Base-by-base conservation (phyloP, 2,329 filamentous ascomycete species). In the Fusarium subtropicale region DNA sequence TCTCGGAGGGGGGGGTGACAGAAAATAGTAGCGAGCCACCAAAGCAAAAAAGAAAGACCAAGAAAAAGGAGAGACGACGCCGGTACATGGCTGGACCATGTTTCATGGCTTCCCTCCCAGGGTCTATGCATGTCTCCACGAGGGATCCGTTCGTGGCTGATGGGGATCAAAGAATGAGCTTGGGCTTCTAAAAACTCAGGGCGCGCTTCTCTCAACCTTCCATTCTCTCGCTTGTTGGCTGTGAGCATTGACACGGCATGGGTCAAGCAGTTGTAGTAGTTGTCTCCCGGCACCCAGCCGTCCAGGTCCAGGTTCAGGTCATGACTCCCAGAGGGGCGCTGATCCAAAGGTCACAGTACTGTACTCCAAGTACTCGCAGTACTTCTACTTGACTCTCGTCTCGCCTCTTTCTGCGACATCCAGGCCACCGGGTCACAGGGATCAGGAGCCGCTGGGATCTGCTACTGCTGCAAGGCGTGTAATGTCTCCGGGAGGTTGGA, bases 61-160 rank as follows among this genome's bases (percentile, higher is more conserved):
- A 36, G 30, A 46, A 65, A 68, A 64, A 67, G 63, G 66, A 61
- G 58, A 63, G 61, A 48, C 41, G 44, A 63, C 48, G 50, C 44
- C 50, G 46, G 59, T 72, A 64, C 71, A 60, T 68, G 50, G 56
- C 71, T 59, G 62, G 64, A 69, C 66, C 71, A 56, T 74, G 71
- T 70, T 66, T 64, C 50, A 64, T 69, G 60, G 67, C 71, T 69
- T 52, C 56, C 24, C 33, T 51, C 60, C 56, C 63, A 70, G 60
- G 63, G 71, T 60, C 59, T 55, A 56, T 66, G 64, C 61, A 60
- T 68, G 62, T 69, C 68, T 71, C 64, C 64, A 71, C 60, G 60
- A 71, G 64, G 68, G 63, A 65, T 38, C 55, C 68, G 12, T 47
- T 62, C 48, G 34, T 68, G 68, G 56, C 63, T 64, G 36, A 45